Base-by-base conservation (phyloP, 202 grass and related monocot species). In the Carex arenaria region DNA sequence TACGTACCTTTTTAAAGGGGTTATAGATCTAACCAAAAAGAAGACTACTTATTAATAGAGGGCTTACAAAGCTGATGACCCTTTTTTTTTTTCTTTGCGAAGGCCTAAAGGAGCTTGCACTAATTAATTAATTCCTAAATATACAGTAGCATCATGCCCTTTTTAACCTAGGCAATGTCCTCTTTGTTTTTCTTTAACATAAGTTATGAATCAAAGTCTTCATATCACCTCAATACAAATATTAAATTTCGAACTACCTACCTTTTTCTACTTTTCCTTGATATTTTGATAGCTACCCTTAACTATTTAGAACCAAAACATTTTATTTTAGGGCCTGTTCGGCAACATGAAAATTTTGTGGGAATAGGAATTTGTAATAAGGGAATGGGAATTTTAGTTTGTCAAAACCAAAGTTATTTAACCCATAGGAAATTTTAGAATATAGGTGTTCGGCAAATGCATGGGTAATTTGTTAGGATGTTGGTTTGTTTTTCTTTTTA, bases 81-180 rank as follows among this genome's bases (percentile, higher is more conserved):
- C 26, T 69, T 82, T 19, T 26, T 26, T 26, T 81, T 19, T 82
- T 82, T 82, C 42, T 78, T 78, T 82, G 43, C 38, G 38, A 42
- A 51, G 53, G 15, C 9, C 38, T 55, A 42, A 51, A 67, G 15
- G 17, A 69, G 30, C 14, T 69, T 54, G n/a, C 80, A 82, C 63
- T 68, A 61, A 80, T 43, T 80, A 36, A 26, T 26, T 26, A 26
- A 26, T 26, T 26, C 26, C 54, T 63, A 61, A 2, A 18, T 78
- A 61, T 32, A 56, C 22, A 65, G 63, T 64, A 11, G 3, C 36
- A 71, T 43, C 38, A 47, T 71, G 68, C 13, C 51, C 42, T 72
- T 32, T 72, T 23, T 23, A 7, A 26, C 9, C 68, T 23, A 65
- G 68, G 18, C 15, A 43, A 47, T 42, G 40, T 19, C 3, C 40